These are phyloP conservation scores for Prototheca wickerhamii DNA, from an alignment of 163 green algal species.

Conservation along the genomic window DNA sequence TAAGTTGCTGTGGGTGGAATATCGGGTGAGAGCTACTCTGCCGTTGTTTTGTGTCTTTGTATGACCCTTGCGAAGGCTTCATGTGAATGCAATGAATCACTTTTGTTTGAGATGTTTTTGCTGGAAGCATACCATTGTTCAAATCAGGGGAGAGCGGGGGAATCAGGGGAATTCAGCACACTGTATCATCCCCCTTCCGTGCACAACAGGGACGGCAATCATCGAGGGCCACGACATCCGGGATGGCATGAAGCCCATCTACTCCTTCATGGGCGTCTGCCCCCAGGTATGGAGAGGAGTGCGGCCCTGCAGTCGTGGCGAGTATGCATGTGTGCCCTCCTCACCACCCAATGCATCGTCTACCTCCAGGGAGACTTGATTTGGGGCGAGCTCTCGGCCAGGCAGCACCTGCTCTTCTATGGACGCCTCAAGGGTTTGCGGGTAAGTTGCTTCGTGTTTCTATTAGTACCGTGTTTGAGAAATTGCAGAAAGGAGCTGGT, in stretches of 20 bases:
- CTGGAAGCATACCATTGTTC: no score
- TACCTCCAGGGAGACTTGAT: constrained; percentile 64
- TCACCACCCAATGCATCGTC: background rate
- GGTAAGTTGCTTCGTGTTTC: background rate
- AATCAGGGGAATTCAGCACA: no score
- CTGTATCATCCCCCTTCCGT: no score
- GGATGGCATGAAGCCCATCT: constrained; percentile 46
- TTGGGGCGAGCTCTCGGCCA: constrained; percentile 69
- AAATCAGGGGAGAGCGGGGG: no score
- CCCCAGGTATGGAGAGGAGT: constrained; percentile 38
- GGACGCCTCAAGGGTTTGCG: constrained; percentile 75
- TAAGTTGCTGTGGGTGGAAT: background rate
- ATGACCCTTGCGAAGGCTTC: background rate
- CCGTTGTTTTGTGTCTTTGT: background rate
- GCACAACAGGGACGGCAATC: constrained; percentile 28
- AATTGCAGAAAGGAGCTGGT: background rate
- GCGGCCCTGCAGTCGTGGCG: background rate
- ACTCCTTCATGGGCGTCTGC: constrained; percentile 76
- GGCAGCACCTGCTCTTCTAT: constrained; percentile 90
- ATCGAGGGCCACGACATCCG: constrained; percentile 46
- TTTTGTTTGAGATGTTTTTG: no score
- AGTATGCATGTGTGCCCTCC: background rate
- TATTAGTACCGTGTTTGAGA: background rate
- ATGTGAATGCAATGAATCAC: no score
- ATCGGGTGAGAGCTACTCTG: background rate